Evolutionary conservation across 139 green algal species (phyloP).

Genomic region (Desmodesmus armatus): DNA sequence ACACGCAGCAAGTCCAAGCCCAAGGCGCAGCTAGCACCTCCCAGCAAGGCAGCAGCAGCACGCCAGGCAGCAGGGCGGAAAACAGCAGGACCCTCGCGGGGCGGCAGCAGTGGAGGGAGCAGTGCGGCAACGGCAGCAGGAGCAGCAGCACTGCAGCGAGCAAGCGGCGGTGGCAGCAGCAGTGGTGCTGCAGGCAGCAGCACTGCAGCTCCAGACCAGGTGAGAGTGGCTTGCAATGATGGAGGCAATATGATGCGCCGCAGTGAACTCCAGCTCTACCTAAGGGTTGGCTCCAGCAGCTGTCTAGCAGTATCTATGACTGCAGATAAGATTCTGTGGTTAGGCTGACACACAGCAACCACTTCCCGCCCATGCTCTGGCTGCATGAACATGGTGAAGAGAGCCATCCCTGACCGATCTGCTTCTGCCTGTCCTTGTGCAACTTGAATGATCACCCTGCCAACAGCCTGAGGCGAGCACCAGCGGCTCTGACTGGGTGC

Average conservation of each 20-base stretch:
- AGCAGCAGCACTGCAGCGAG: not conserved
- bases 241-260: not conserved
- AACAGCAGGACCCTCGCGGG: not conserved
- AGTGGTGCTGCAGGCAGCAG: not conserved
- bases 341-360: too few relatives aligned
- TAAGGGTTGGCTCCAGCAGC: not conserved
- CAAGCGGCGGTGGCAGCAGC: not conserved
- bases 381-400: not conserved
- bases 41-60: not conserved
- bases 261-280: too few relatives aligned
- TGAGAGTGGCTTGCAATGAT: not conserved
- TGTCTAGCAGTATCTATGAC: not conserved
- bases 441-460: not conserved
- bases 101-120: too few relatives aligned
- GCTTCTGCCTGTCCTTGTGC: not conserved
- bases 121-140: not conserved
- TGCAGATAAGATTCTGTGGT: not conserved
- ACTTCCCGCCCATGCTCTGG: not conserved
- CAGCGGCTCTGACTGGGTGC: not conserved
- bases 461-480: not conserved
- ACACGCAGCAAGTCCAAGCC: slow-evolving; percentile 21
- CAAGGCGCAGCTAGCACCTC: not conserved
- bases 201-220: not conserved
- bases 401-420: not conserved
- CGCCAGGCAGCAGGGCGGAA: not conserved